Base-by-base conservation (phyloP, 495 filamentous ascomycete genomes). In the Penicillium longicatenatum region DNA sequence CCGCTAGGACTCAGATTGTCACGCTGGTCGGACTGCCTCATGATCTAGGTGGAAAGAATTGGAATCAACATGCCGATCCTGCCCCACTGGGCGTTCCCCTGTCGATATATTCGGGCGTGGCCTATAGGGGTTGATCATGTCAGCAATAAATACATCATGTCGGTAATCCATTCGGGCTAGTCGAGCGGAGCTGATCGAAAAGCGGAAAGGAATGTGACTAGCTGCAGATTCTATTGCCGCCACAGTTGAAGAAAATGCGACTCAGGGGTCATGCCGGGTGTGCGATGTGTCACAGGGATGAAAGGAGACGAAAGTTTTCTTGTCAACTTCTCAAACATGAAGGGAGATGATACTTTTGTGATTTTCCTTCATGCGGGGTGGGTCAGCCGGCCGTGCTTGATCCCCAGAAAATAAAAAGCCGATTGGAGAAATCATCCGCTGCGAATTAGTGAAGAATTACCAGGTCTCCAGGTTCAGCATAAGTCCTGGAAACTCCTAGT, bases 161-260 rank as follows among this genome's bases (percentile, higher is more conserved):
- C 31, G 37, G n/a, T 35, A 29, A 45, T 48, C 46, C 48, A 65
- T 44, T 41, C 39, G 57, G 60, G 35, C 48, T 60, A 61, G 60
- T 41, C 44, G 11, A 53, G 5, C 53, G 58, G 55, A 50, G 39
- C 21, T 45, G 12, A 49, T 54, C 48, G 46, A 22, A 58, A 63
- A 61, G 44, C 44, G 54, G 65, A 58, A 53, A 58, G 51, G 59
- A 65, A 65, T 61, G 62, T 68, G 65, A 68, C 65, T 60, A 60
- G 59, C 50, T 62, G 59, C 63, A 59, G 57, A 44, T 54, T 42
- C 35, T 31, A 65, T 52, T 58, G 59, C 49, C 59, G 61, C 64
- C 64, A 67, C 59, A 10, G 35, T 41, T 9, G 33, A 31, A 24
- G 44, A 46, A 54, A 64, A 60, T 65, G 59, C 61, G 59, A 65